These are phyloP conservation scores for Boletus tomentosulus DNA, from an alignment of 768 basidiomycete genomes.

Conservation along the genomic window DNA sequence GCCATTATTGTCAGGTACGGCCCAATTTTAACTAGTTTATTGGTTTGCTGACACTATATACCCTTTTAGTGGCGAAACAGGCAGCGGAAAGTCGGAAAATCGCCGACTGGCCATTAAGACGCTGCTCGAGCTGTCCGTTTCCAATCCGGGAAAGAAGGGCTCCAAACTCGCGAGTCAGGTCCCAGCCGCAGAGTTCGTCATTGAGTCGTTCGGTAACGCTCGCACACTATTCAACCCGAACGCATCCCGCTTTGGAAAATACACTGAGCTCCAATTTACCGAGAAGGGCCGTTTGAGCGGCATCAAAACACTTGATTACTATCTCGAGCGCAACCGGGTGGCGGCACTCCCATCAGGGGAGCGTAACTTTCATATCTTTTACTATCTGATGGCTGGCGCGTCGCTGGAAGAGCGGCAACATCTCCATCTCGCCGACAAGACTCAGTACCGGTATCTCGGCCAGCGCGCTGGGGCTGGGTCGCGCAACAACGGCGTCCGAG, in stretches of 20 bases:
- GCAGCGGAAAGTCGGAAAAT: conserved; percentile 91
- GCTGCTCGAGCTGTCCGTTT: conserved; percentile 85
- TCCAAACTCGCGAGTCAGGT: conserved; percentile 83
- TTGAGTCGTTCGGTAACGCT: conserved; percentile 92
- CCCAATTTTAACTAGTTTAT: background rate
- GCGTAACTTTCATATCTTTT: conserved; percentile 97
- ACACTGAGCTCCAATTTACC: conserved; percentile 95
- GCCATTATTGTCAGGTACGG: conserved; percentile 78
- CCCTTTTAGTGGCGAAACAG: conserved; percentile 75
- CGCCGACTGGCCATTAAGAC: conserved; percentile 88
- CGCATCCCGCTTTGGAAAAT: conserved; percentile 95
- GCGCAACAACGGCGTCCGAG: conserved; percentile 45
- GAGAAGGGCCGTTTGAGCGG: conserved; percentile 87
- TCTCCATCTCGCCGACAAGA: conserved; percentile 77
- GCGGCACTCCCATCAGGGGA: conserved; percentile 85
- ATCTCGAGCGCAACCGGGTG: conserved; percentile 89
- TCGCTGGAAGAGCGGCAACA: conserved; percentile 84
- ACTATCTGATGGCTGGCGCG: conserved; percentile 92
- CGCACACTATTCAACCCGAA: conserved; percentile 91
- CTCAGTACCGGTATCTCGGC: conserved; percentile 83
- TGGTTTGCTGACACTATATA: background rate
- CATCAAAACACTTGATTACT: conserved; percentile 94
- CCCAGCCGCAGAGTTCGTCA: conserved; percentile 91
- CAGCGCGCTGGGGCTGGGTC: conserved; percentile 50
- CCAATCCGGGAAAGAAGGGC: conserved; percentile 89